These are phyloP conservation scores for Talinum fruticosum DNA, from an alignment of 148 eudicot species.

Conservation along the genomic window DNA sequence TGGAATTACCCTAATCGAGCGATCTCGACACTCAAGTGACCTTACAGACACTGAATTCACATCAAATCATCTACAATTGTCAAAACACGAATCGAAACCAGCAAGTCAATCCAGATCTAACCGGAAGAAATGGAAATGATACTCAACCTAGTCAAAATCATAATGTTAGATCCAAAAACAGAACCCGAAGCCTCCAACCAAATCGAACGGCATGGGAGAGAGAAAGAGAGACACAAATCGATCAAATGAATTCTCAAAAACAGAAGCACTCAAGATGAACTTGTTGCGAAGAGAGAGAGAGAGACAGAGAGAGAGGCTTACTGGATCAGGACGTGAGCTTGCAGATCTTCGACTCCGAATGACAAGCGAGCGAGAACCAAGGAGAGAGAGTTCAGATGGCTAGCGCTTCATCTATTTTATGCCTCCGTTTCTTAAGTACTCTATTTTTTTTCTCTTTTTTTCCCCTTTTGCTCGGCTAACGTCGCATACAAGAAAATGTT, in stretches of 20 bases:
- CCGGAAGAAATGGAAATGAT: not conserved
- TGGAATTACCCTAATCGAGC: not conserved
- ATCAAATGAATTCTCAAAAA: not conserved
- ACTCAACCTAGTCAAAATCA: not conserved
- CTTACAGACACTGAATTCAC: not conserved
- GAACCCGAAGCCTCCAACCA: not conserved
- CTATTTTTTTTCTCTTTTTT: not conserved
- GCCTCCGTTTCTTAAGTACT: not conserved
- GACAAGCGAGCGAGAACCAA: not conserved
- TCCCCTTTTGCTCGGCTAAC: not conserved
- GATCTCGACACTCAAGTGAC: not conserved
- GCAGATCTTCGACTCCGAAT: not conserved
- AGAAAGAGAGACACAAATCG: not conserved
- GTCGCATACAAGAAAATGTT: not conserved
- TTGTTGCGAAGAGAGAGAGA: not conserved
- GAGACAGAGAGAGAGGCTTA: not conserved
- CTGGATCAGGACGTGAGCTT: not conserved
- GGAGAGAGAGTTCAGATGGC: not conserved
- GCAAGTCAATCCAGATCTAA: not conserved
- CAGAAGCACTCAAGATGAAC: not conserved
- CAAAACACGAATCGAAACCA: not conserved
- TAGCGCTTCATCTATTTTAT: not conserved
- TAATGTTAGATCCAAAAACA: slow-evolving; percentile 6
- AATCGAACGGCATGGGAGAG: not conserved
- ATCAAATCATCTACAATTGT: not conserved